phyloP scores from a whole-genome alignment of 1,139 yeast species.

The Suhomyces terraborum region DNA sequence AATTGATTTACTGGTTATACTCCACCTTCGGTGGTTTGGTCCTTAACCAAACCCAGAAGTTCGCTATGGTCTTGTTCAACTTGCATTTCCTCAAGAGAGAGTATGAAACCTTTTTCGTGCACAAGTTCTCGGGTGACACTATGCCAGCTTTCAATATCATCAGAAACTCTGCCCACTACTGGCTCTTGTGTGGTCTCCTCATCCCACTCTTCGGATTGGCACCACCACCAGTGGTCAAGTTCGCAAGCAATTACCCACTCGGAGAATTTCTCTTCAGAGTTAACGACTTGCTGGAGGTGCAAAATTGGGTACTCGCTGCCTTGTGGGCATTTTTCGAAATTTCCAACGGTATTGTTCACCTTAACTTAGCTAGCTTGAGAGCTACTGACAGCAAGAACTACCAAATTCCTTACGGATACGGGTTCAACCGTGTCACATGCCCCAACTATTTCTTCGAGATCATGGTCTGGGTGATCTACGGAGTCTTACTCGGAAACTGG shows the following conservation, averaged over 20 bases:
- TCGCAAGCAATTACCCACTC: slow-evolving; percentile 4
- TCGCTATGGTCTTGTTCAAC: slow-evolving; percentile 56
- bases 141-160: slow-evolving; percentile 89
- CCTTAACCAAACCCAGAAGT: slow-evolving; percentile 54
- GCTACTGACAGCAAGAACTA: slow-evolving; percentile 42
- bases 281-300: slow-evolving; percentile 28
- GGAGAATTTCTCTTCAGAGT: slow-evolving; percentile 22
- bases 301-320: slow-evolving; percentile 37
- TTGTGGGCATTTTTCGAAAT: slow-evolving; percentile 68
- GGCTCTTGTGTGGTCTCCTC: slow-evolving; percentile 77
- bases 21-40: slow-evolving; percentile 26
- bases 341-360: slow-evolving; percentile 73
- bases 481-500: slow-evolving; percentile 76
- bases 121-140: slow-evolving; percentile 81
- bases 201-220: slow-evolving; percentile 69
- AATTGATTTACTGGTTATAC: slow-evolving; percentile 55
- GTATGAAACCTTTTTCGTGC: slow-evolving; percentile 80
- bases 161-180: slow-evolving; percentile 88
- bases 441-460: slow-evolving; percentile 94
- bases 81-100: slow-evolving; percentile 87
- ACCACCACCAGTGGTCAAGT: slow-evolving; percentile 45
- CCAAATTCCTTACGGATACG: slow-evolving; percentile 50
- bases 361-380: slow-evolving; percentile 59
- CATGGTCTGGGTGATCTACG: slow-evolving; percentile 68
- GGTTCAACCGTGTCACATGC: slow-evolving; percentile 50